Evolutionary conservation across 352 stramenopile genomes (phyloP).

Genomic region (Phytophthora tentaculata): DNA sequence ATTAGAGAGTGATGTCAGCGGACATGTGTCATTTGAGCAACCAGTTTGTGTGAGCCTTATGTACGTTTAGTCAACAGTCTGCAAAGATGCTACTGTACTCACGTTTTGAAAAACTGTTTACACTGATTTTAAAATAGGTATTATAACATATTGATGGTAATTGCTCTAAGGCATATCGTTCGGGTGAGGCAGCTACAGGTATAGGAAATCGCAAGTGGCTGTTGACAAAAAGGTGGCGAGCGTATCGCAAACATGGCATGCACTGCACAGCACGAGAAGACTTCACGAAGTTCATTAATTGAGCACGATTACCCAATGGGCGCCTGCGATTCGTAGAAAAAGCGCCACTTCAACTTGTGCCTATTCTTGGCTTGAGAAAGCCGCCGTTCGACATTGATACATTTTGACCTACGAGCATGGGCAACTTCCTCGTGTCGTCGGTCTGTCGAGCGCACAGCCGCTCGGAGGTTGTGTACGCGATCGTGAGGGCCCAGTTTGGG

Average conservation of each 20-base stretch:
- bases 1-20: conserved; percentile 9
- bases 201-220: too few relatives aligned
- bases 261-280: too few relatives aligned
- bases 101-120: too few relatives aligned
- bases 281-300: too few relatives aligned
- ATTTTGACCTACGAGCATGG: conserved; percentile 28
- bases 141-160: too few relatives aligned
- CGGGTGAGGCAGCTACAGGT: too few relatives aligned
- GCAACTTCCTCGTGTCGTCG: conserved; percentile 41
- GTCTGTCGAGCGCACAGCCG: conserved; percentile 34
- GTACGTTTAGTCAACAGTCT: conserved; percentile 13
- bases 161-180: too few relatives aligned
- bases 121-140: too few relatives aligned
- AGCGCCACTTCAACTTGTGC: conserved; percentile 21
- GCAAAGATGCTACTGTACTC: too few relatives aligned
- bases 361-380: conserved; percentile 31
- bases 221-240: too few relatives aligned
- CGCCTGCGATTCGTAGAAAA: conserved; percentile 28
- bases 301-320: too few relatives aligned
- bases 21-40: background rate
- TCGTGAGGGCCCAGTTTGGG: conserved; percentile 32
- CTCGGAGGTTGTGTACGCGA: conserved; percentile 37
- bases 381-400: conserved; percentile 7
- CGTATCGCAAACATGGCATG: too few relatives aligned
- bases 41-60: conserved; percentile 12